Conservation (phyloP, 257 asterid species). For the Cordia subcordata region DNA sequence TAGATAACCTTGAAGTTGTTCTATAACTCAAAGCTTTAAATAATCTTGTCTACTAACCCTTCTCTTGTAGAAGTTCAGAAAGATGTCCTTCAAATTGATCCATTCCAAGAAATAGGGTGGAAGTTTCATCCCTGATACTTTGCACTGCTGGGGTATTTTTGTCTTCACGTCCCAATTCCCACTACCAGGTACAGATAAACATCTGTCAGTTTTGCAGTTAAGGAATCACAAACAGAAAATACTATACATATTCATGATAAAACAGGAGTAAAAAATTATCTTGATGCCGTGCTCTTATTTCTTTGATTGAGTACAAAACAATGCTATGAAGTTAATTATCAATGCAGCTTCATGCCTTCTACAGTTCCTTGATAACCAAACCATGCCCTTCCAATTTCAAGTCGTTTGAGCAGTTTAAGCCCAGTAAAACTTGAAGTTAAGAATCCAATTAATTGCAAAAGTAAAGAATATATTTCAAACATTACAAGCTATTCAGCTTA, state of each 20-base stretch:
- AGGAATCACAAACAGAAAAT: neutral
- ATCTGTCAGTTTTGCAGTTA: neutral
- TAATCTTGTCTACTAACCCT: conserved; percentile 46
- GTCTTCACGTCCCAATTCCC: conserved; percentile 99
- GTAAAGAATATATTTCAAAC: neutral
- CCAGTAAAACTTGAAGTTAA: neutral
- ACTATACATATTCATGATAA: neutral
- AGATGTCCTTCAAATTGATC: conserved; percentile 90
- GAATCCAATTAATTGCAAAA: neutral
- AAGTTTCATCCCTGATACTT: conserved; percentile 54
- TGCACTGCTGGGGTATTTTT: conserved; percentile 84
- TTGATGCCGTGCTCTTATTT: too few relatives aligned
- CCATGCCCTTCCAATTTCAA: neutral
- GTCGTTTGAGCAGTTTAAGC: neutral
- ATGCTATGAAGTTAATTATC: too few relatives aligned
- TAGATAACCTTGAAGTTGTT: neutral
- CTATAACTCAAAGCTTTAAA: neutral
- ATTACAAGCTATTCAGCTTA: conserved; percentile 17
- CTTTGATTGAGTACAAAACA: too few relatives aligned
- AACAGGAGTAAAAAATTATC: too few relatives aligned
- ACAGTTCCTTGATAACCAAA: neutral
- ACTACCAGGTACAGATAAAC: conserved; percentile 25
- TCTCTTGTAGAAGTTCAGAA: conserved; percentile 71
- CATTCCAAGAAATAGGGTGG: conserved; percentile 89
- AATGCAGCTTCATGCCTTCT: too few relatives aligned